phyloP scores from a whole-genome alignment of 371 early-diverging fungal genomes.

The Coemansia sp. region DNA sequence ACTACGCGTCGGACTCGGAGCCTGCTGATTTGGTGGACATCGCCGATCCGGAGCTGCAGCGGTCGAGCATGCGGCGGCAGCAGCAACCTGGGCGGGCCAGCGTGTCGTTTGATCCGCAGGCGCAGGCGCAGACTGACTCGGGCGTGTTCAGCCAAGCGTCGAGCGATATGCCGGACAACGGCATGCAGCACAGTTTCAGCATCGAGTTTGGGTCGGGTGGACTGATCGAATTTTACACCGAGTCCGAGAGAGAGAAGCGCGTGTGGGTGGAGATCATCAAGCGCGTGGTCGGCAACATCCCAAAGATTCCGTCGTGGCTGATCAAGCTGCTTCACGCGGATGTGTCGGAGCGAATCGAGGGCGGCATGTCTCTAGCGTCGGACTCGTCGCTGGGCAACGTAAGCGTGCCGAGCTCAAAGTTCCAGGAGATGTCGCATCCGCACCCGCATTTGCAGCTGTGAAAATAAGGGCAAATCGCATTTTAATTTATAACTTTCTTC shows the following conservation, averaged over 20 bases:
- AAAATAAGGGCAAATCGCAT: not conserved
- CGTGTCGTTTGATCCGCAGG: not conserved
- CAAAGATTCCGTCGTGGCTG: slow-evolving; percentile 54
- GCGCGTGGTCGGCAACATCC: slow-evolving; percentile 44
- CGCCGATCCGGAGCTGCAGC: slow-evolving; percentile 37
- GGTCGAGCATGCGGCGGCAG: slow-evolving; percentile 22
- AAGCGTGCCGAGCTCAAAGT: slow-evolving; percentile 38
- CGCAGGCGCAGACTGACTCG: slow-evolving; percentile 21
- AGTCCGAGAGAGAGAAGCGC: slow-evolving; percentile 46
- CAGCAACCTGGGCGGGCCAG: too few species aligned
- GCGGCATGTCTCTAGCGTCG: slow-evolving; percentile 5
- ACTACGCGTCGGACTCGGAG: slow-evolving; percentile 48
- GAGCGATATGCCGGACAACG: slow-evolving; percentile 22
- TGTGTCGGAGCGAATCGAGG: slow-evolving; percentile 43
- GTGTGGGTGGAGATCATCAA: slow-evolving; percentile 47
- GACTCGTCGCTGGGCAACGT: slow-evolving; percentile 29
- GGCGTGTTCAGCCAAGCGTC: slow-evolving; percentile 30
- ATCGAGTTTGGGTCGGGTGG: slow-evolving; percentile 49
- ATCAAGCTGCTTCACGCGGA: slow-evolving; percentile 52
- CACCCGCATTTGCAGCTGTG: slow-evolving; percentile 9
- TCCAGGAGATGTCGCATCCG: slow-evolving; percentile 35
- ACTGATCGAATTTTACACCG: slow-evolving; percentile 52
- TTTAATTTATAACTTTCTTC: not conserved
- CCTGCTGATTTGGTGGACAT: slow-evolving; percentile 38
- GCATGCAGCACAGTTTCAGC: slow-evolving; percentile 49